Evolutionary conservation across 495 filamentous ascomycete genomes (phyloP), one percentile per base, ranked within the genome.

Genomic region (Penicillium mononematosum): DNA sequence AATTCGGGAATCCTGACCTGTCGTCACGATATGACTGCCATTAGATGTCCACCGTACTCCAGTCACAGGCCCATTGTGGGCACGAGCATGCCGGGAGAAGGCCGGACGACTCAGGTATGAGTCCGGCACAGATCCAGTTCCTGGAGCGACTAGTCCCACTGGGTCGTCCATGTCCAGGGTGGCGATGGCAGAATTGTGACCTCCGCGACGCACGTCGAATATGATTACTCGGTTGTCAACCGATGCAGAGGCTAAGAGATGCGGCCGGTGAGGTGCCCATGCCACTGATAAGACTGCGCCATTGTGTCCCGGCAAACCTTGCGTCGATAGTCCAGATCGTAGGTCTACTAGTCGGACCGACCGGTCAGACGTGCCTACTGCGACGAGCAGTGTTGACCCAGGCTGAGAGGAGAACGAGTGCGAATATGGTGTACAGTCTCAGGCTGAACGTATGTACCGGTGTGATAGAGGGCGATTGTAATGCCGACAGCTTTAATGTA

Each of bases 171-270:
- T 84, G 67, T 96, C 89, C 36, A 96, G 74, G 19, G 86, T 80
- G 0, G 83, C 89, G 25, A 97, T 82, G 36, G 86, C 80, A 20
- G 75, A 73, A 50, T 76, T 77, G 50, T 73, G 68, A 11, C 83
- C 83, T n/a, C 83, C 82, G 32, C 85, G 81, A 25, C 92, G 83
- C 31, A 96, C 81, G 70, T 96, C 92, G 83, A 94, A 97, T 9
- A 96, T 73, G 32, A 90, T 85, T 0, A 90, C 85, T 14, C 81
- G 84, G 47, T 91, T 90, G 66, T 96, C 92, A 1, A 81, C 80
- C 1, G 87, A 86, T 2, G 87, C 89, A 50, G 85, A 88, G 17
- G 89, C 90, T 4, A 97, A 78, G 5, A 95, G 80, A 66, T 95
- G 82, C 31, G 90, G 89, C 50, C 86, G 75, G 11, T 82, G 78